Evolutionary conservation across 2,329 filamentous ascomycete species (phyloP), one percentile per base, ranked within the genome.

Genomic region (Didymella pomorum): DNA sequence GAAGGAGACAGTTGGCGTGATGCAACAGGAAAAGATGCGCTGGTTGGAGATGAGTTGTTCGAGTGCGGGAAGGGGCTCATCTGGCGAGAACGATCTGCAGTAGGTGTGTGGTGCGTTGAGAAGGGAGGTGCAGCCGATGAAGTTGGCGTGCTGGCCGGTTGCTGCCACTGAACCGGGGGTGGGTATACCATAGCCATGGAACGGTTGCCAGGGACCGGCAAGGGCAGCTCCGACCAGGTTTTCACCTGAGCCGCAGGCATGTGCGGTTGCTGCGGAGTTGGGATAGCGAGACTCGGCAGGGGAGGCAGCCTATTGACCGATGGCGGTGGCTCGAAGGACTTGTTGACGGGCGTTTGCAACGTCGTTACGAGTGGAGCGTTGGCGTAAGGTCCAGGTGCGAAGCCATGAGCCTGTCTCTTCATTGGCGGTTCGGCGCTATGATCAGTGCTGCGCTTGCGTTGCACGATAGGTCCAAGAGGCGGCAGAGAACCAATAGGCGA

Each of bases 1-100:
- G 91, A 93, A 0, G 94, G 94, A 29, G 95, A 98, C 63, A 95
- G 85, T 29, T 91, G 89, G 43, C 87, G 86, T 6, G 89, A 88
- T 9, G 87, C 86, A 51, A 87, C 84, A n/a, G 57, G 51, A 52
- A 85, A 90, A 21, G 86, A 82, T 16, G 87, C 86, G n/a, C 83
- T 84, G n/a, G 89, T 87, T 0, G 92, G 93, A 1, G 91, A 94
- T 0, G 83, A 82, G 10, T 79, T 80, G 20, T 80, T 82, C 31
- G 87, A 89, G 7, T 81, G 80, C 2, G 74, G 76, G 56, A 79
- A 84, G 0, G 84, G 82, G 57, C 81, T 84, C 50, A 83, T 77
- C 55, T 84, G 83, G 47, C 82, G 74, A n/a, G 80, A 79, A 31
- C 72, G 69, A n/a, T 77, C 72, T 21, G 67, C 54, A 26, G 65